Evolutionary conservation across 2,329 filamentous ascomycete genomes (phyloP), one percentile per base, ranked within the genome.

Genomic region (Colletotrichum spinosum): DNA sequence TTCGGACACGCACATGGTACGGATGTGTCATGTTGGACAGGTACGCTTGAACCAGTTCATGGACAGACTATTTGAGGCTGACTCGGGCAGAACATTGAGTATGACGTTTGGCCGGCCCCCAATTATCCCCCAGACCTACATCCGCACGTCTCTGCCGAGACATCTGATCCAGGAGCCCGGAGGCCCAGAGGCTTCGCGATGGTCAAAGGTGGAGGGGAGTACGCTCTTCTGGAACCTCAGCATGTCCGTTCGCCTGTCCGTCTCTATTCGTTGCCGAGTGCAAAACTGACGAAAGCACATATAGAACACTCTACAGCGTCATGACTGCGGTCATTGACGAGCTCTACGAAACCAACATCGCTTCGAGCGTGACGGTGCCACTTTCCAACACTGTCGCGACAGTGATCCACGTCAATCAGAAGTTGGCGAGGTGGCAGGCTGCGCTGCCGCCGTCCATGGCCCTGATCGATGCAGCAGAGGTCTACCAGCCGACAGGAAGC

Each of bases 71-170:
- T 7, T 17, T 17, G 8, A 13, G 4, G 12, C 13, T 44, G 42
- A 13, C 42, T 44, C 12, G 13, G 11, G 25, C 51, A 81, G 78
- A 64, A 80, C 79, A 8, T 69, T 85, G 50, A 83, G 83, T 67
- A 84, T 85, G 79, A 85, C 82, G 0, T 83, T 85, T 66, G 83
- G 83, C 2, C 74, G 84, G 0, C 84, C 83, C 0, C 72, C 77
- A 1, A 73, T 78, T 0, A 84, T 86, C 15, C 79, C 81, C 1
- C 77, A 83, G 4, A 75, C 75, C 41, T 81, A 82, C 44, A 72
- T 84, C 5, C 62, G 44, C 75, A 75, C 55, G 68, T 81, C 2
- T 73, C 77, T 15, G 2, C 61, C 65, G 65, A 81, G 8, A 79
- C 80, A n/a, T 44, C 37, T 53, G 1, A 51, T 66, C 33, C 54